Evolutionary conservation across 805 yeast genomes (phyloP), one percentile per base, ranked within the genome.

Genomic region (Lipomyces yamadae): DNA sequence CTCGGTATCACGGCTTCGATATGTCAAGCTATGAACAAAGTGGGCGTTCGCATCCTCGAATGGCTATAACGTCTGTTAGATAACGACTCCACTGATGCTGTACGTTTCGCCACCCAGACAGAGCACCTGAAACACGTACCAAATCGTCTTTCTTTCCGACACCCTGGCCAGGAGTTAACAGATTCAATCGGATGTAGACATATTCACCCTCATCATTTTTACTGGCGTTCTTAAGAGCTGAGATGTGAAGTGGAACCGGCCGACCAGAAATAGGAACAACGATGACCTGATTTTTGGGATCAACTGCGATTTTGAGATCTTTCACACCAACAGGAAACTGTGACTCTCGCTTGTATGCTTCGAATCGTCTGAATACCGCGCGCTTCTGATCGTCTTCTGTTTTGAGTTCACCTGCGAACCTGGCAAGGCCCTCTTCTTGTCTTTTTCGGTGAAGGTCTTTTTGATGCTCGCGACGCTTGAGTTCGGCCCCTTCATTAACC

Each of bases 201-300:
- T 85, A 92, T 72, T 93, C 98, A 62, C 98, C 98, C 81, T 95
- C 98, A 75, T 95, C 99, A 70, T 89, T 91, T 75, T 92, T 93
- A 10, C 97, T 90, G 60, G 97, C 98, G 76, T 91, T 93, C 75
- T 93, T 94, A 80, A 90, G 93, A 3, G 98, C 83, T 77, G 92
- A 92, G 75, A 94, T 92, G 77, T 94, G 99, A 83, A 95, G 94
- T 32, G 99, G 99, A 61, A 95, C 98, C 0, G 98, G 98, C 74
- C 98, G 85, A 70, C 99, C 99, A 74, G 89, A 86, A 66, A 94
- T 89, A 61, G 99, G 99, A 66, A 94, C 81, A 68, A 94, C 86
- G 64, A 94, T 89, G 1, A 98, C 90, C 79, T 93, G 97, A 65
- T 90, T 85, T 74, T 90, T 91, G 76, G 86, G 83, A 77, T 94